Evolutionary conservation across 345 rosid genomes (phyloP), one percentile per base, ranked within the genome.

Genomic region (Citrus maxima): DNA sequence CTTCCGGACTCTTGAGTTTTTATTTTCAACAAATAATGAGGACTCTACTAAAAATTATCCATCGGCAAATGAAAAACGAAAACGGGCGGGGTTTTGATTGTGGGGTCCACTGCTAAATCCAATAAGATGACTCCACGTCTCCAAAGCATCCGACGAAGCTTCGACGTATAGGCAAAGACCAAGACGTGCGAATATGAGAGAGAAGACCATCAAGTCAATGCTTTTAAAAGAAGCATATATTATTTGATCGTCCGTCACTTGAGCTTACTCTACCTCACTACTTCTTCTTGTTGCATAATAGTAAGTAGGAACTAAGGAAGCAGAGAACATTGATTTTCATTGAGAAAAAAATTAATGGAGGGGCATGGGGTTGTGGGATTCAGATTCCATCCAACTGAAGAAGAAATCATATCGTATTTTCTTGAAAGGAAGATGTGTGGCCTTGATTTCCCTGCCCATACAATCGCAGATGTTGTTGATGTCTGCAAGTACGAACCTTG

Each of bases 351-450:
- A 54, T 4, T 14, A 54, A 54, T 54, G 58, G 58, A 54, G 58
- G 58, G 58, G 22, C 58, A 54, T 18, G 37, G 37, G 37, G 37
- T 35, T 35, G 77, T 61, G 59, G 77, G 77, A 18, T 38, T 37
- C 58, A 74, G 77, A 61, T 75, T 63, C 58, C 78, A 18, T 28
- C 78, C 78, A 28, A 27, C 78, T 21, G 78, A 63, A 1, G 42
- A 75, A 40, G 70, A 75, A 75, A 75, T 63, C 59, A 2, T 75
- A 25, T 0, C 22, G 4, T 46, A 42, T 75, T 75, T 27, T 63
- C 78, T 63, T 9, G 30, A 10, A 5, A 30, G 12, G 24, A 75
- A 62, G 70, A 28, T 75, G 68, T 6, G 42, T 1, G 70, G 46
- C 60, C 21, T 12, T 10, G 71, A 66, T 77, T 67, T 37, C 46